Evolutionary conservation across 305 asterid species (phyloP).

Genomic region (Coffea humblotiana): DNA sequence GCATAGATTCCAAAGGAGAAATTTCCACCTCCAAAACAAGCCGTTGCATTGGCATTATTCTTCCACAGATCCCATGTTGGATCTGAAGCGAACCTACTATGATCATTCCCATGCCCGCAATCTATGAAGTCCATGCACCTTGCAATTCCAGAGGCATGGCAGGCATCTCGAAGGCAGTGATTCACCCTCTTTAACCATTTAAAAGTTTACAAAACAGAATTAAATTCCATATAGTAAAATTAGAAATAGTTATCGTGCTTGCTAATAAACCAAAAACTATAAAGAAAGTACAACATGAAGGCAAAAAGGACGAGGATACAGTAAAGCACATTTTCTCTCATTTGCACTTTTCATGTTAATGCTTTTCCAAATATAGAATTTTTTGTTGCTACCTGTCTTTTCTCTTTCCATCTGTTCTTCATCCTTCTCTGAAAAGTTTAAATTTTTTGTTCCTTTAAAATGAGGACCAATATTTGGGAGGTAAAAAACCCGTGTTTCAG

Average conservation of each 20-base stretch:
- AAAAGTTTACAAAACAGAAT: not conserved
- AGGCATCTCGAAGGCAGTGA: slow-evolving; percentile 76
- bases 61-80: slow-evolving; percentile 53
- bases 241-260: not conserved
- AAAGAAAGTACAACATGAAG: no score
- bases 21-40: slow-evolving; percentile 54
- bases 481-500: no score
- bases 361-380: no score
- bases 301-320: not conserved
- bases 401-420: no score
- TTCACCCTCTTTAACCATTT: slow-evolving; percentile 66
- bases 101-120: slow-evolving; percentile 63
- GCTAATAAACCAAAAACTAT: no score
- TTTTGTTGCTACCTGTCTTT: no score
- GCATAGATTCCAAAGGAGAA: slow-evolving; percentile 69
- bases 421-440: not conserved
- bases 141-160: slow-evolving; percentile 29
- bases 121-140: slow-evolving; percentile 59
- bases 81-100: slow-evolving; percentile 18
- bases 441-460: not conserved
- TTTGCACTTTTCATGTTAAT: no score
- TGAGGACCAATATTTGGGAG: not conserved
- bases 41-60: slow-evolving; percentile 43
- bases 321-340: no score
- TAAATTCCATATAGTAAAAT: not conserved